Evolutionary conservation across 805 yeast species (phyloP).

Genomic region (Wickerhamiella domercqiae): DNA sequence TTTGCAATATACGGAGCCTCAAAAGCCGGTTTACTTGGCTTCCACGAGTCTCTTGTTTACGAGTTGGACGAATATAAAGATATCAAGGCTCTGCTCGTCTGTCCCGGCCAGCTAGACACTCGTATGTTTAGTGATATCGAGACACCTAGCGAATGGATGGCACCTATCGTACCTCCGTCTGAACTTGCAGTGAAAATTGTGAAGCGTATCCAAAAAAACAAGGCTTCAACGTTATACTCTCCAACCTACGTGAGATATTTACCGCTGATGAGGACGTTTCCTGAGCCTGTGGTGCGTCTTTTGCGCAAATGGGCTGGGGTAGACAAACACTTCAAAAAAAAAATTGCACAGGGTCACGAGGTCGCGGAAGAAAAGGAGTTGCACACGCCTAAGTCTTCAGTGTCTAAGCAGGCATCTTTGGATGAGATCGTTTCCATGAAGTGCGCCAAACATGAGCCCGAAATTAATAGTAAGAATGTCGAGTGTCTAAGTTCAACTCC

Average conservation of each 20-base stretch:
- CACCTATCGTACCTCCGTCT: slow-evolving; percentile 65
- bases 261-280: slow-evolving; percentile 55
- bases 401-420: too few species aligned
- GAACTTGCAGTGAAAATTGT: slow-evolving; percentile 48
- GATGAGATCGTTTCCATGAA: too few species aligned
- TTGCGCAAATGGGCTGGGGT: slow-evolving; percentile 50
- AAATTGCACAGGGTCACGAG: too few species aligned
- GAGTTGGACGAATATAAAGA: slow-evolving; percentile 38
- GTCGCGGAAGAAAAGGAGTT: too few species aligned
- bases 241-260: slow-evolving; percentile 67
- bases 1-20: slow-evolving; percentile 76
- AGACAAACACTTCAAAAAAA: slow-evolving; percentile 33
- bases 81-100: slow-evolving; percentile 57
- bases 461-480: too few species aligned
- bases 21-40: slow-evolving; percentile 69
- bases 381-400: too few species aligned
- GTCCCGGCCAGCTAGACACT: slow-evolving; percentile 81
- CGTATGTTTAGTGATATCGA: slow-evolving; percentile 53
- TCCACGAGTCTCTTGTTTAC: slow-evolving; percentile 67
- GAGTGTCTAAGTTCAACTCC: too few species aligned
- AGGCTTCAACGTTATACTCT: slow-evolving; percentile 47
- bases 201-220: slow-evolving; percentile 41
- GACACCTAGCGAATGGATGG: slow-evolving; percentile 61
- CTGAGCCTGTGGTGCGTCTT: slow-evolving; percentile 51
- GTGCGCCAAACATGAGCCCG: too few species aligned